Base-by-base conservation (phyloP, 78 protist genomes). In the Tieghemostelium lacteum region DNA sequence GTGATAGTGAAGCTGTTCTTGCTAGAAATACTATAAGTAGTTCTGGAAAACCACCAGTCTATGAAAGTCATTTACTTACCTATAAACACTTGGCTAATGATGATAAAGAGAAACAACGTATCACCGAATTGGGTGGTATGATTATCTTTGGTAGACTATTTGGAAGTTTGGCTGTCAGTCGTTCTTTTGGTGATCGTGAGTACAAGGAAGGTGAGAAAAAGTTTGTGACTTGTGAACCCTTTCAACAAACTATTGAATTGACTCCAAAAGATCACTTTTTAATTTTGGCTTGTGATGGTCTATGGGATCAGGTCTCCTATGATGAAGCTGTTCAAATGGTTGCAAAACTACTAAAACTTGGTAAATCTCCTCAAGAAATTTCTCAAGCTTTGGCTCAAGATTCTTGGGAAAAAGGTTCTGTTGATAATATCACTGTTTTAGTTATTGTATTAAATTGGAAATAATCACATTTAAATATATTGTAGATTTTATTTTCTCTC, bases 171-270 rank as follows among this genome's bases (percentile, higher is more conserved):
- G 93, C 95, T 0, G 95, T 93, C 8, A 22, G 75, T 17, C 33
- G 95, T n/a, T 85, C 95, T 0, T 85, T 93, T 74, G 95, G 95
- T 54, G 95, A 93, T 55, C 45, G 69, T 0, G 93, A 93, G 19
- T 93, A 83, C 66, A 93, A 93, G 60, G 87, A 77, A 20, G 93
- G 87, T 55, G 86, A 83, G n/a, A 86, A 73, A 39, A 73, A 93
- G 54, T 93, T 86, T 86, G 92, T 87, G 20, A 52, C 76, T 0
- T 36, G 64, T 22, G 95, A 75, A 36, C 95, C 95, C 6, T 80
- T 31, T 52, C 72, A 72, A 31, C n/a, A 22, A 1, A 73, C 71
- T 0, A 29, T 49, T 0, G 78, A 75, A 1, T 66, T 92, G n/a
- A 76, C 95, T 0, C 85, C 83, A 55, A 52, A 74, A 17, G 88